These are phyloP conservation scores for Effrenium voratum DNA, from an alignment of 73 alveolate species.

Conservation along the genomic window DNA sequence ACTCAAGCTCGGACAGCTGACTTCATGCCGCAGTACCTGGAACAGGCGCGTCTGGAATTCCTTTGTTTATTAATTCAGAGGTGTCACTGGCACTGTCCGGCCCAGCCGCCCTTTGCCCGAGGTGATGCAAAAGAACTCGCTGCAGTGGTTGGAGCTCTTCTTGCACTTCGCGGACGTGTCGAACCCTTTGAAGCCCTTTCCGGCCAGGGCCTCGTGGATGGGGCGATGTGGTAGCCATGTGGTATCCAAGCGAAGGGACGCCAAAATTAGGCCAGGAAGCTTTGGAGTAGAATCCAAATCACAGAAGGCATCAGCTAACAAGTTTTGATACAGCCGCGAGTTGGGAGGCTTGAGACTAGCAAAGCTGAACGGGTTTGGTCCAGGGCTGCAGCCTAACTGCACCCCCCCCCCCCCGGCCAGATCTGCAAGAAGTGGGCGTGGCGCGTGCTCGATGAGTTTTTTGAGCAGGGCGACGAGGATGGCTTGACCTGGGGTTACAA, in stretches of 20 bases:
- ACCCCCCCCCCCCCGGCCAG: slow-evolving; percentile 21
- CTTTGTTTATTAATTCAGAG: too few species aligned
- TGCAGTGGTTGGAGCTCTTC: slow-evolving; percentile 92
- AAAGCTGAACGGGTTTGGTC: too few species aligned
- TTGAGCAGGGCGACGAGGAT: slow-evolving; percentile 98
- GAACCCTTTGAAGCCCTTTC: slow-evolving; percentile 95
- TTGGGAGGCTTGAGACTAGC: too few species aligned
- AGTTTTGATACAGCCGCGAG: too few species aligned
- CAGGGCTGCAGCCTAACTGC: too few species aligned
- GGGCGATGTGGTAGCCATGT: too few species aligned
- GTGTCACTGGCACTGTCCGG: too few species aligned
- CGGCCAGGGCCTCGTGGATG: slow-evolving; percentile 39
- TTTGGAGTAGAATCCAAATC: too few species aligned
- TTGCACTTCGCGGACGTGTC: slow-evolving; percentile 96
- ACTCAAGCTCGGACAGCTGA: slow-evolving; percentile 63
- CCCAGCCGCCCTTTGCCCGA: background rate
- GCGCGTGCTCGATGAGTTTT: slow-evolving; percentile 97
- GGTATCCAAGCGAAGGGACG: too few species aligned
- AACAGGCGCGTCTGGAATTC: slow-evolving; percentile 29
- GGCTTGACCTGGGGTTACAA: slow-evolving; percentile 94
- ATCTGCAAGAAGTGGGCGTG: slow-evolving; percentile 97
- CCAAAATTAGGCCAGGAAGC: too few species aligned
- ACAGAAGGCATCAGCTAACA: too few species aligned
- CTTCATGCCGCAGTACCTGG: slow-evolving; percentile 63
- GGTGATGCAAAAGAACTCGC: slow-evolving; percentile 87